phyloP scores from a whole-genome alignment of 805 yeast species.

The Ogataea zsoltii region DNA sequence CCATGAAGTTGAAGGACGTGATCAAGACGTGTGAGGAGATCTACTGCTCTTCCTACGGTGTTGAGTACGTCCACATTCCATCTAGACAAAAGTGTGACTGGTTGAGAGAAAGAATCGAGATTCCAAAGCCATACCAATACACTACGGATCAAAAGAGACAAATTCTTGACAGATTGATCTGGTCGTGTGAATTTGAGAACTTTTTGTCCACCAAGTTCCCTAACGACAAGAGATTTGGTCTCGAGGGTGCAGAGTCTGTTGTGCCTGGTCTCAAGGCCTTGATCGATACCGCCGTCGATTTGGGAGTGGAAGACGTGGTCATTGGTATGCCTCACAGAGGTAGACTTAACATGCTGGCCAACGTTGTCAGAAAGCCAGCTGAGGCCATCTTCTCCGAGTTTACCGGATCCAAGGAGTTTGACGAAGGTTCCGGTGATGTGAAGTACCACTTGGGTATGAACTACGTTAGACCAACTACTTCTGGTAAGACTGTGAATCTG shows the following conservation, averaged over 20 bases:
- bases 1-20: conserved; percentile 76
- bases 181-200: conserved; percentile 93
- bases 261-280: conserved; percentile 96
- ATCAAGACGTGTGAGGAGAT: conserved; percentile 75
- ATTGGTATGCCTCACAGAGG: conserved; percentile 99
- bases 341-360: conserved; percentile 94
- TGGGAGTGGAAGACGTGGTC: conserved; percentile 93
- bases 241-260: conserved; percentile 97
- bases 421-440: conserved; percentile 98
- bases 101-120: conserved; percentile 95
- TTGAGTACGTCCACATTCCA: conserved; percentile 96
- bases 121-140: conserved; percentile 83
- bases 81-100: conserved; percentile 95
- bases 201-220: conserved; percentile 96
- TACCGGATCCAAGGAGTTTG: conserved; percentile 81
- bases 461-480: conserved; percentile 97
- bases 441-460: conserved; percentile 99
- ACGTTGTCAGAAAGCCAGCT: conserved; percentile 97
- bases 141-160: conserved; percentile 90
- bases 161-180: conserved; percentile 91
- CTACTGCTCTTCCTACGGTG: conserved; percentile 88
- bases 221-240: conserved; percentile 96
- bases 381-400: conserved; percentile 97
- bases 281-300: conserved; percentile 89
- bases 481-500: conserved; percentile 93